Percentiles rank a stretch among this genome's conserved stretches.
Conservation (phyloP, 2,329 filamentous ascomycete genomes). For the Diplodia scrobiculata region DNA sequence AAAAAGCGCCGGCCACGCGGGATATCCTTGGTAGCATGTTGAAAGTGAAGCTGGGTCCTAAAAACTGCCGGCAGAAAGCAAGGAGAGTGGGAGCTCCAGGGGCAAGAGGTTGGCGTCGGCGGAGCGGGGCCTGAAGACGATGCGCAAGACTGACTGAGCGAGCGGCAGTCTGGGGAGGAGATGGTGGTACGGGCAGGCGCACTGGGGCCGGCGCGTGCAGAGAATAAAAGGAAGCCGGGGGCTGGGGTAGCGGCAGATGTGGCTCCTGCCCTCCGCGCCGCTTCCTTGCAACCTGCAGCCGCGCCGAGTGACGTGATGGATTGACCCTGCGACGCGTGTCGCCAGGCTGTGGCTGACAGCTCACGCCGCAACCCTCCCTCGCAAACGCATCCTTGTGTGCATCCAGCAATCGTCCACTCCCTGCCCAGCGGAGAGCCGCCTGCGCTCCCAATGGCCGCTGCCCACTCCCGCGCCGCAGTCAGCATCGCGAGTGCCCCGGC, state of each 20-base stretch:
- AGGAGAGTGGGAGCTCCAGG: conserved; percentile 2
- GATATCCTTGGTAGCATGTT: conserved; percentile 9
- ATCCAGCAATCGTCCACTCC: not conserved
- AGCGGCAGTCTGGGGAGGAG: conserved; percentile 10
- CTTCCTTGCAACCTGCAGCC: conserved; percentile 18
- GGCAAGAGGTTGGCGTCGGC: not conserved
- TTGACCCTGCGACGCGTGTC: conserved; percentile 23
- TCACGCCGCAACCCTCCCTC: conserved; percentile 1
- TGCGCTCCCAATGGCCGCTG: not conserved
- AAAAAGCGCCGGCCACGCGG: conserved; percentile 10
- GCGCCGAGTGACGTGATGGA: conserved; percentile 25
- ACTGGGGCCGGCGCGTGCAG: conserved; percentile 6
- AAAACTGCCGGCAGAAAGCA: conserved; percentile 16
- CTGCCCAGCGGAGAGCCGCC: not conserved
- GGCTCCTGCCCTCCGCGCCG: conserved; percentile 8
- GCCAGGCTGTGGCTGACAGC: conserved; percentile 20
- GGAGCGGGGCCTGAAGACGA: not conserved
- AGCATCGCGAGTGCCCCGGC: not conserved
- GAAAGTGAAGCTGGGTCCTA: conserved; percentile 5
- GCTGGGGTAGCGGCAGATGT: not conserved
- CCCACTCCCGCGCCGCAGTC: not conserved
- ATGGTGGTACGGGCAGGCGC: not conserved
- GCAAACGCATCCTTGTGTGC: not conserved
- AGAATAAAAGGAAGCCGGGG: conserved; percentile 13
- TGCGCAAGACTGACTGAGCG: conserved; percentile 12